Evolutionary conservation across 2,329 filamentous ascomycete species (phyloP), one percentile per base, ranked within the genome.

Genomic region (Bipolaris zeicola): DNA sequence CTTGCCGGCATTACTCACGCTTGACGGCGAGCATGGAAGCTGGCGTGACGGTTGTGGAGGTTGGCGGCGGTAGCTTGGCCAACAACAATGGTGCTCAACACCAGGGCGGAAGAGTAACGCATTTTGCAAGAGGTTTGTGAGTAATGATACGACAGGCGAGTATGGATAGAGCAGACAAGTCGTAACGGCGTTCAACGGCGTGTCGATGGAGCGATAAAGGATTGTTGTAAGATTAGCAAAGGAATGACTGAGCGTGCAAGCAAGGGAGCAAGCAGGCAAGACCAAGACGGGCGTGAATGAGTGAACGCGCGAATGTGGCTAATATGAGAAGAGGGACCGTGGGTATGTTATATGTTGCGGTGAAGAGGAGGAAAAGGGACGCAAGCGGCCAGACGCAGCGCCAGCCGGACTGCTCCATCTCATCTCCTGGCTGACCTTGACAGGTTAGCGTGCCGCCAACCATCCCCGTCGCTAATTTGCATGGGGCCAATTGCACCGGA

Each of bases 31-130:
- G 67, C 68, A 57, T 76, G 74, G 70, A 76, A 75, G 64, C 64
- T 68, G 60, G 72, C 69, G 55, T 76, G 73, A 42, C 71, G 67
- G 66, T 69, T 65, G 62, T 69, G 66, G 41, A 65, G 38, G 60
- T 68, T 64, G 57, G 57, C 62, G 52, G 73, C 73, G 39, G 71
- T 69, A 53, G 71, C 72, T 64, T 71, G 68, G 57, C 73, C 72
- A 61, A 67, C 66, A 52, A 68, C 73, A 57, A 75, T 62, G 65
- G 73, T 71, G 73, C 70, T 67, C 62, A 76, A 65, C 70, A 75
- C 71, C 62, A 73, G 47, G 55, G 72, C 70, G 62, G 73, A 68
- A 34, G 70, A 67, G 65, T 70, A 76, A 60, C 66, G 73, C 73
- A 76, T 76, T 42, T 62, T 61, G 67, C 48, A 33, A 34, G 49